These are phyloP conservation scores for Fusarium sulawesiense DNA, from an alignment of 2,329 filamentous ascomycete species.

Conservation along the genomic window DNA sequence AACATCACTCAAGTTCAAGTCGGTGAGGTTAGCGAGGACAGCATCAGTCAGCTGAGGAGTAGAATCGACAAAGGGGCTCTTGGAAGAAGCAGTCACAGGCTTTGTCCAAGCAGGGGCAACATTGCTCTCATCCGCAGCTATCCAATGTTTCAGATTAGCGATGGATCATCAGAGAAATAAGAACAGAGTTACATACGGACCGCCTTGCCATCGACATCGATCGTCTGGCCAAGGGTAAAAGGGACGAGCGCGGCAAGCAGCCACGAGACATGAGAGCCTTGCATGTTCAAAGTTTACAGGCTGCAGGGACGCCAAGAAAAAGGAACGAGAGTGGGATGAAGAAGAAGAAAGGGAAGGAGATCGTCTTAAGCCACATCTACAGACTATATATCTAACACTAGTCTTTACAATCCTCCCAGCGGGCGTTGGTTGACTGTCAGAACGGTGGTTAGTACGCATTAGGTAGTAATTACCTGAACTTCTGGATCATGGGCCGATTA, in stretches of 20 bases:
- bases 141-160: conserved; percentile 30
- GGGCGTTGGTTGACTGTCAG: neutral
- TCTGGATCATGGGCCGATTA: conserved; percentile 10
- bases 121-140: conserved; percentile 38
- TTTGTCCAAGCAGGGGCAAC: conserved; percentile 40
- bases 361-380: conserved; percentile 28
- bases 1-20: conserved; percentile 46
- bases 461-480: conserved; percentile 30
- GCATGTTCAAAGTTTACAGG: conserved; percentile 20
- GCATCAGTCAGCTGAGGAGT: conserved; percentile 51
- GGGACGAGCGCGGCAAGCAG: conserved; percentile 28
- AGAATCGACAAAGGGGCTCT: conserved; percentile 32
- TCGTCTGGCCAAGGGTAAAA: conserved; percentile 34
- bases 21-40: conserved; percentile 49
- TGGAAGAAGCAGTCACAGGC: conserved; percentile 8
- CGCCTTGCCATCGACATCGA: conserved; percentile 33
- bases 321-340: conserved; percentile 11
- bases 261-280: conserved; percentile 24
- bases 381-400: conserved; percentile 31
- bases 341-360: conserved; percentile 6
- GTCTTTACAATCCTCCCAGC: neutral
- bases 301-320: conserved; percentile 15
- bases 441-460: conserved; percentile 17
- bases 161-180: neutral
- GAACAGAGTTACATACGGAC: conserved; percentile 29